Percentiles rank a stretch among this genome's conserved stretches.
Evolutionary conservation across 352 stramenopile genomes (phyloP).

Genomic region (Pythium biforme): DNA sequence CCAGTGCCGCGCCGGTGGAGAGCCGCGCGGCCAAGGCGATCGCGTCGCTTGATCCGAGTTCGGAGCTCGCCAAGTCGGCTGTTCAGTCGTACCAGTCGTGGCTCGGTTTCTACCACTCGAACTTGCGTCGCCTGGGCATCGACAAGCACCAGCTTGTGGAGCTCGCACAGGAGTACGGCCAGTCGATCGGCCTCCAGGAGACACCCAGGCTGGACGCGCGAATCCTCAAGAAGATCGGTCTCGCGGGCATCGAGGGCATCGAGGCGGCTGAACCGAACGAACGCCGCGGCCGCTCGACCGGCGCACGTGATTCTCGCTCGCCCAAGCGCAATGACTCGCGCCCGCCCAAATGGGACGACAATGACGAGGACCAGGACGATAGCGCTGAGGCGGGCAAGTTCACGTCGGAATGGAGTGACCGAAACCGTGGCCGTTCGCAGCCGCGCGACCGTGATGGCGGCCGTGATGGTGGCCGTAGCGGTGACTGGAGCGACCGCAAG

Average conservation of each 20-base stretch:
- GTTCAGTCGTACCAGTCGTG: constrained; percentile 92
- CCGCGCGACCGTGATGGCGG: background rate
- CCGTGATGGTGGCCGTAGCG: no score
- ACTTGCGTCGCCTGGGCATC: constrained; percentile 44
- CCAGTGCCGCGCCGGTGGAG: constrained; percentile 5
- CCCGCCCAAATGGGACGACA: background rate
- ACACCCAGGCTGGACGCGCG: constrained; percentile 61
- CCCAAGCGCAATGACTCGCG: background rate
- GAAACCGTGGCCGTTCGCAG: background rate
- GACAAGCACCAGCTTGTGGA: constrained; percentile 52
- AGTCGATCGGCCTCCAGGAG: constrained; percentile 41
- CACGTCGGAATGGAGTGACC: background rate
- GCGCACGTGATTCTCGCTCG: background rate
- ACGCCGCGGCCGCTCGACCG: background rate
- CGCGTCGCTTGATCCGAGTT: constrained; percentile 35
- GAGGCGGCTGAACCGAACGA: constrained; percentile 13
- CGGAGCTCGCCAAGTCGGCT: constrained; percentile 67
- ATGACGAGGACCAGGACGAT: background rate
- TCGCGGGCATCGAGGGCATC: constrained; percentile 61
- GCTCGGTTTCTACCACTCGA: constrained; percentile 94
- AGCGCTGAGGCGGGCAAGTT: background rate
- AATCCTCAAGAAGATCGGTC: constrained; percentile 58
- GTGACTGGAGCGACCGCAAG: background rate
- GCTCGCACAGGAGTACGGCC: constrained; percentile 43
- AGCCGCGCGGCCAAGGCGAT: constrained; percentile 29